Evolutionary conservation across 257 asterid species (phyloP), one percentile per base, ranked within the genome.

Genomic region (Solanum lycopersicoides): DNA sequence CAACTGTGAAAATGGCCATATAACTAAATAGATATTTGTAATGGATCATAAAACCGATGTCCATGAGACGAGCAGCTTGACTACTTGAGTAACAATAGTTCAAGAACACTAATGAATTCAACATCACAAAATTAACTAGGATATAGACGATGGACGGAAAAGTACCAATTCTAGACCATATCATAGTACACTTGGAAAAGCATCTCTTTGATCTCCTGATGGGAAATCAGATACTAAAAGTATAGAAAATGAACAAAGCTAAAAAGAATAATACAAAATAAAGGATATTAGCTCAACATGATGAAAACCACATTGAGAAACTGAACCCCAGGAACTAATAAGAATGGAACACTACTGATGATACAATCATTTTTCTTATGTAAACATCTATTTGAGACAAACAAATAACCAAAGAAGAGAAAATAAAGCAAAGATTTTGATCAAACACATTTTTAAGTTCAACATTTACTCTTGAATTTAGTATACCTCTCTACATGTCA

Each of bases 401-500:
- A 75, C 59, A 63, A 53, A 59, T 85, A 83, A 84, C 71, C 69
- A 82, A 80, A 50, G 41, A 44, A 79, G 21, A 77, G 65, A 79
- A 89, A 89, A 87, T 35, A 59, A 89, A 85, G 85, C 72, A 86
- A 88, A 85, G 74, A 77, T 87, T 87, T 89, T 83, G 92, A 89
- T 76, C 91, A 87, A 80, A 87, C 92, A 87, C 87, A 83, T 65
- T 87, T 86, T 87, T 86, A 89, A 71, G 88, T 87, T 89, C 91
- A 88, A 86, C 88, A 89, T 73, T 71, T 82, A 82, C 85, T 82
- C 85, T 30, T 47, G 83, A 89, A 89, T 86, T 89, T 91, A 87
- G 91, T 89, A 86, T 90, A 88, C 89, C 88, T 89, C 86, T 66
- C 92, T 93, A 83, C 89, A 91, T 42, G 85, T 90, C 87, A 88